A percentile compares a stretch with the other conserved stretches of the same genome.
phyloP scores from a whole-genome alignment of 495 filamentous ascomycete species.

The Xylaria scruposa region DNA sequence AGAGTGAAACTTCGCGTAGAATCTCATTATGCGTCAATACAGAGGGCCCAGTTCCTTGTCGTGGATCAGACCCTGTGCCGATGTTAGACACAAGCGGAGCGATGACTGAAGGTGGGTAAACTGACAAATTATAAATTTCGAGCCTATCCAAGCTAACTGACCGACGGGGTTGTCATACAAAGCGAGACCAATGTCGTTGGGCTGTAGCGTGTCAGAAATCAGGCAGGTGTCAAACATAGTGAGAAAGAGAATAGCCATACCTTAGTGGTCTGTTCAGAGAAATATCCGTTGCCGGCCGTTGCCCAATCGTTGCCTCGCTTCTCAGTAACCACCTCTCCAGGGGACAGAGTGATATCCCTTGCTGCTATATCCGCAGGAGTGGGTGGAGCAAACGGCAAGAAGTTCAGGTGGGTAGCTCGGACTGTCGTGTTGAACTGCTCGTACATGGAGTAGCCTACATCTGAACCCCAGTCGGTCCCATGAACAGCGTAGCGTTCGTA shows the following conservation, averaged over 20 bases:
- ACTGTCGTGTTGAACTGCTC: constrained; percentile 31
- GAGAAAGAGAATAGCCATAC: neutral
- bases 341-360: constrained; percentile 23
- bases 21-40: constrained; percentile 36
- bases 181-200: constrained; percentile 48
- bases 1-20: constrained; percentile 41
- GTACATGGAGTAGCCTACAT: constrained; percentile 36
- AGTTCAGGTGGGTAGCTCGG: constrained; percentile 23
- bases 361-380: constrained; percentile 29
- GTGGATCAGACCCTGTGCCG: constrained; percentile 27
- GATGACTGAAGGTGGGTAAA: neutral
- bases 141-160: constrained; percentile 46
- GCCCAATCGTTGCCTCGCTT: constrained; percentile 22
- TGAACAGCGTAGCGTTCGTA: constrained; percentile 39
- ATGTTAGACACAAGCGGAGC: constrained; percentile 1
- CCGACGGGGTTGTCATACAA: constrained; percentile 49
- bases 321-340: constrained; percentile 25
- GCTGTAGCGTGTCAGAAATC: constrained; percentile 30
- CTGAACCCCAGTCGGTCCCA: constrained; percentile 45
- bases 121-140: constrained; percentile 44
- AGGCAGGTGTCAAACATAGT: neutral
- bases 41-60: constrained; percentile 27
- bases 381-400: constrained; percentile 32
- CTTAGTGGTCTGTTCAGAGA: neutral
- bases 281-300: neutral